These are phyloP conservation scores for Penicillium daleae DNA, from an alignment of 495 filamentous ascomycete genomes.

Conservation along the genomic window DNA sequence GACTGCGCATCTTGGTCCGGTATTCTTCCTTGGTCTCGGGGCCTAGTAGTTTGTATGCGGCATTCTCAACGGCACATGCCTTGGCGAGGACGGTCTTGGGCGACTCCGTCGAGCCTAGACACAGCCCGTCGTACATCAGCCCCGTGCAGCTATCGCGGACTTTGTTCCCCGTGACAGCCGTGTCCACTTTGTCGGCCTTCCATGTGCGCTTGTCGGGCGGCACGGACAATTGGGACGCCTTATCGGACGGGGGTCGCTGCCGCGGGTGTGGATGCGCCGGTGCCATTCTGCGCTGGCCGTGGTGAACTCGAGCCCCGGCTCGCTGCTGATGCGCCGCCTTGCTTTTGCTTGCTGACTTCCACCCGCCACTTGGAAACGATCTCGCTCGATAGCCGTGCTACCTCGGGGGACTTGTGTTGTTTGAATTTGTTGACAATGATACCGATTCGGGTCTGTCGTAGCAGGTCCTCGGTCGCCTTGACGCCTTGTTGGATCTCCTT, in stretches of 20 bases:
- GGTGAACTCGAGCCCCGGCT: constrained; percentile 48
- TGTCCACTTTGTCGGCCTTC: constrained; percentile 77
- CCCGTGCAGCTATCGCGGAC: constrained; percentile 80
- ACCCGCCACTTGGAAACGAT: constrained; percentile 88
- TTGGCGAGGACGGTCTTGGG: constrained; percentile 64
- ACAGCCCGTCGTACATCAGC: constrained; percentile 81
- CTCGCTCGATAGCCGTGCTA: constrained; percentile 72
- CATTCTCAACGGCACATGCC: constrained; percentile 72
- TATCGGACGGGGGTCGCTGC: constrained; percentile 50
- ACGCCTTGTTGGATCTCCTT: constrained; percentile 77
- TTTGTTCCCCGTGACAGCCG: constrained; percentile 66
- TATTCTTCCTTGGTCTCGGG: constrained; percentile 74
- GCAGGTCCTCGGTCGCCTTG: constrained; percentile 82
- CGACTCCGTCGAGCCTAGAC: constrained; percentile 45
- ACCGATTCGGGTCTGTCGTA: constrained; percentile 84
- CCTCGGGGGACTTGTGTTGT: constrained; percentile 71
- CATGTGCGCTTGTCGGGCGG: constrained; percentile 77
- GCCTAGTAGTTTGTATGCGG: constrained; percentile 65
- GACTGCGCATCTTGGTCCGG: constrained; percentile 81
- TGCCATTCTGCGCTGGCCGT: constrained; percentile 46
- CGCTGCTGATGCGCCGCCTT: constrained; percentile 52
- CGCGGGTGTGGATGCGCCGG: constrained; percentile 37
- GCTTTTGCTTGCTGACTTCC: constrained; percentile 74
- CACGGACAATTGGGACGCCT: constrained; percentile 64
- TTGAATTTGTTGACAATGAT: constrained; percentile 85